A percentile compares a stretch with the other conserved stretches of the same genome.
Evolutionary conservation across 495 filamentous ascomycete species (phyloP).

Genomic region (Durotheca rogersii): DNA sequence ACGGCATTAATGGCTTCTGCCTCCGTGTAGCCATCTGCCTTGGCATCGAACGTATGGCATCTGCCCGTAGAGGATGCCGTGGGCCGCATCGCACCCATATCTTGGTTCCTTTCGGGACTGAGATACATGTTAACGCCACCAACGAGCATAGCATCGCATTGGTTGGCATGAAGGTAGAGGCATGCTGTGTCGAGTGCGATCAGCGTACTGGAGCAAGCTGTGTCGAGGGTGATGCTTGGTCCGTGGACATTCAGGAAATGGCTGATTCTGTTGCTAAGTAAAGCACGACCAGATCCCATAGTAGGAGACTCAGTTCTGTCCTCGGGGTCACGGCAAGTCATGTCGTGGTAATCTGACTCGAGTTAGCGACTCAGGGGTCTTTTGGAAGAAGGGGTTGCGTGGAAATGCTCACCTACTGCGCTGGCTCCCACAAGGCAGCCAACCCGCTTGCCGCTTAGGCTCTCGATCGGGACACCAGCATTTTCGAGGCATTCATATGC

Average conservation of each 20-base stretch:
- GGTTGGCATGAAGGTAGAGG: constrained; percentile 45
- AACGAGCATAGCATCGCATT: constrained; percentile 48
- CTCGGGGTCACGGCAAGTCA: no score
- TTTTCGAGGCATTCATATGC: neutral
- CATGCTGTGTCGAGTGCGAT: constrained; percentile 60
- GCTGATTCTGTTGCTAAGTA: constrained; percentile 46
- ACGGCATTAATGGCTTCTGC: constrained; percentile 57
- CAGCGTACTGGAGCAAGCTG: constrained; percentile 67
- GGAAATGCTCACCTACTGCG: neutral
- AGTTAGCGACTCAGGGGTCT: no score
- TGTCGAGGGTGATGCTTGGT: constrained; percentile 50
- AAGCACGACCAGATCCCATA: constrained; percentile 35
- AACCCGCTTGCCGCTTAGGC: neutral
- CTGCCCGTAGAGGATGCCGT: constrained; percentile 28
- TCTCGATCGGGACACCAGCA: neutral
- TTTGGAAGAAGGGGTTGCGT: neutral
- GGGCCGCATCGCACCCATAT: constrained; percentile 17
- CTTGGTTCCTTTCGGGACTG: no score
- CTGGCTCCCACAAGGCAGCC: neutral
- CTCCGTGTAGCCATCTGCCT: constrained; percentile 58
- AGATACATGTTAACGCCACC: constrained; percentile 47
- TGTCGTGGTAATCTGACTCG: no score
- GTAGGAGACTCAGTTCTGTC: neutral
- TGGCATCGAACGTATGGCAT: constrained; percentile 55
- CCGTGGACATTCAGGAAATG: constrained; percentile 23